phyloP scores from a whole-genome alignment of 164 flowering plant genomes.

The Sextonia rubra region DNA sequence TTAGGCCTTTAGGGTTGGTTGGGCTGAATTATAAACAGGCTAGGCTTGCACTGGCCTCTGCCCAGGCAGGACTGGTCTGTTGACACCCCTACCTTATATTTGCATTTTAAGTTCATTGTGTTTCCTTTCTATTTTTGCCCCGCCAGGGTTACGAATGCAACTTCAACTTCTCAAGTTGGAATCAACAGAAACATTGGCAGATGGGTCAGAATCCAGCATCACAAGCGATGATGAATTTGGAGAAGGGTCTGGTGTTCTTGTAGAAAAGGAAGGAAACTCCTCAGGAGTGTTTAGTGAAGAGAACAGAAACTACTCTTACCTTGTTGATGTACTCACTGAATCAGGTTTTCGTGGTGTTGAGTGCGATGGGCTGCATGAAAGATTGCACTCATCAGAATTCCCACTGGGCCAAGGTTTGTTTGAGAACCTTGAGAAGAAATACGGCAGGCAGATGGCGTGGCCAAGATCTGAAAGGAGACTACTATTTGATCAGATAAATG shows the following conservation, averaged over 20 bases:
- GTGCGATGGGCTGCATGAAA: conserved; percentile 15
- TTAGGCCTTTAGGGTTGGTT: background rate
- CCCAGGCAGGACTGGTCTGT: background rate
- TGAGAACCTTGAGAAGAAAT: conserved; percentile 63
- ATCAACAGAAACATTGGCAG: conserved; percentile 37
- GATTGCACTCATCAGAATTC: conserved; percentile 44
- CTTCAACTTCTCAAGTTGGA: conserved; percentile 51
- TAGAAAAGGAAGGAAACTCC: conserved; percentile 4
- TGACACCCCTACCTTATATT: background rate
- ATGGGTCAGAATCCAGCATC: conserved; percentile 38
- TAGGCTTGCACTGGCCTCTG: background rate
- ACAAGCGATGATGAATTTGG: conserved; percentile 48
- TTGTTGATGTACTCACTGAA: conserved; percentile 49
- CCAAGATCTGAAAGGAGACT: conserved; percentile 56
- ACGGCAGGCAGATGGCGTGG: conserved; percentile 47
- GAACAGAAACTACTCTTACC: conserved; percentile 47
- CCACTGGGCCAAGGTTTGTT: conserved; percentile 47
- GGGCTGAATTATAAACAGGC: background rate
- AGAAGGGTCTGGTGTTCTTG: background rate
- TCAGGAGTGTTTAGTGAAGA: conserved; percentile 1
- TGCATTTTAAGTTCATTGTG: background rate
- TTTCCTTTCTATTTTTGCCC: background rate
- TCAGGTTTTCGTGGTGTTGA: conserved; percentile 31
- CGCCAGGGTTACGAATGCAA: conserved; percentile 40
- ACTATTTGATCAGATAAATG: conserved; percentile 66